These are phyloP conservation scores for Cyamopsis tetragonoloba DNA, from an alignment of 306 rosid genomes.

Conservation along the genomic window DNA sequence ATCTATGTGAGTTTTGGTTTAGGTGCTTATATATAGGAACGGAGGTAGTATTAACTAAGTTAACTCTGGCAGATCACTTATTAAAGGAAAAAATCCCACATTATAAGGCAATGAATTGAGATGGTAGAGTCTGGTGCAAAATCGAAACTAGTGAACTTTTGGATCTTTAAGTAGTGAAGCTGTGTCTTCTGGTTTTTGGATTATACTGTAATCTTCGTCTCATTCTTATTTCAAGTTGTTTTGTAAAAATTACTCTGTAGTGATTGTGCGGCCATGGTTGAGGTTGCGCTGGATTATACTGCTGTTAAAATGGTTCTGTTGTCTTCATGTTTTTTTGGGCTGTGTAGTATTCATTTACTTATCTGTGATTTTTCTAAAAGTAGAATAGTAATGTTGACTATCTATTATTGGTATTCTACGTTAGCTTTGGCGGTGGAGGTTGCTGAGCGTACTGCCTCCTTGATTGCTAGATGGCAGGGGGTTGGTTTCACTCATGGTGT, in stretches of 20 bases:
- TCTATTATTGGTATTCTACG: conserved; percentile 18
- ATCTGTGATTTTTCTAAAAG: neutral
- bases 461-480: conserved; percentile 96
- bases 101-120: neutral
- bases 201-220: too few species aligned
- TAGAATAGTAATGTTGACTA: conserved; percentile 3
- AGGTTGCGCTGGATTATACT: conserved; percentile 16
- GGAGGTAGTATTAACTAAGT: neutral
- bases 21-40: too few species aligned
- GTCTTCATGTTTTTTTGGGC: neutral
- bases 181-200: conserved; percentile 6
- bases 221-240: too few species aligned
- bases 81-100: neutral
- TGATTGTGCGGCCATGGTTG: too few species aligned
- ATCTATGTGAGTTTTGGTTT: too few species aligned
- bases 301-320: neutral
- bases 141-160: neutral
- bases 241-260: too few species aligned
- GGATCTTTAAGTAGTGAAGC: neutral
- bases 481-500: conserved; percentile 99
- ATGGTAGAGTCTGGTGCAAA: neutral
- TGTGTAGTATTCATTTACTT: neutral
- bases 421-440: conserved; percentile 94
- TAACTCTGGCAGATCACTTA: neutral
- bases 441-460: conserved; percentile 92